Evolutionary conservation across 495 filamentous ascomycete genomes (phyloP), one percentile per base, ranked within the genome.

Genomic region (Neurospora tetraspora): DNA sequence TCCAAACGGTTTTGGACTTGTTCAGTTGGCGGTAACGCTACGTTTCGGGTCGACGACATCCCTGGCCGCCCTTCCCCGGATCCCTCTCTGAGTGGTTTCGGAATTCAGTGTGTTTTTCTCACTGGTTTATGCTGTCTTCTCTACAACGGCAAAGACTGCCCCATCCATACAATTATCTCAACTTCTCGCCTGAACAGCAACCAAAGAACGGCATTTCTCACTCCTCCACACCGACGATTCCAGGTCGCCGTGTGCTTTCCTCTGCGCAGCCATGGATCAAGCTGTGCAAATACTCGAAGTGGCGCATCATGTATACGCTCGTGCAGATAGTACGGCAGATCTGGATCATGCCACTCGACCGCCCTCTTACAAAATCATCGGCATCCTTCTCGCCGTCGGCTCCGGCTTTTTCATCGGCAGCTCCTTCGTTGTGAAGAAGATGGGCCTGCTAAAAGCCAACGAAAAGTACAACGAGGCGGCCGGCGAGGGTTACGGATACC

Each of bases 391-490:
- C 38, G 96, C 96, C 6, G 88, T 98, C 74, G 88, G 90, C 42
- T 98, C 96, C 2, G 96, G 96, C 18, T 81, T 94, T 38, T 98
- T 99, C 81, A 99, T 99, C 78, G 96, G 96, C 14, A 86, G 92
- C 12, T 98, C 96, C 1, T 99, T 99, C 78, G 94, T 99, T 53
- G 79, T 99, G 73, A 98, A 98, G 83, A 99, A 99, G 85, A 86
- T 90, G 70, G 96, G 96, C 1, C 81, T 99, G 73, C 86, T 99
- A 61, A 94, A 88, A 77, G 96, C 96, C 61, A 99, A 99, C 80
- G 88, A 93, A 75, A 99, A 98, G 83, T 98, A 98, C 82, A 92
- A 96, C 77, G 95, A 98, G 80, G 93, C 94, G 75, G 94, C 94
- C 3, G 96, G 96, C 69, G 95, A 98, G 80, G 96, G 96, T 39